Base-by-base conservation (phyloP, 179 eudicot genomes). In the Beta macrorhiza region DNA sequence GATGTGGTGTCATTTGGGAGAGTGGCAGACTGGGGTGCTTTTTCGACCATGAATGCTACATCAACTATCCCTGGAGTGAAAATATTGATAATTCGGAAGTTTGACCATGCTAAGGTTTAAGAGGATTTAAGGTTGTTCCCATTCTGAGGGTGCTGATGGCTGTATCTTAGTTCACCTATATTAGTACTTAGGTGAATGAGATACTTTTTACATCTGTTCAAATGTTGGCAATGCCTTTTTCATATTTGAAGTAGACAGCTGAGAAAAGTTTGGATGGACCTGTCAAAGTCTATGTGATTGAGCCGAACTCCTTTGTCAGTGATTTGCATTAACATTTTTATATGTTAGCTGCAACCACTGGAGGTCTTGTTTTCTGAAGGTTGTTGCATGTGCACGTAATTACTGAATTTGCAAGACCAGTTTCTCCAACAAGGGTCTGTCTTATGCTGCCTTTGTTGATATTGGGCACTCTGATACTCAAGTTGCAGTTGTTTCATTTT, bases 381-480 rank as follows among this genome's bases (percentile, higher is more conserved):
- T 37, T 37, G 42, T 1, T 37, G 42, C 42, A 1, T 37, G 42
- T 37, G 42, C 42, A 37, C 42, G 1, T 37, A 37, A 2, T 37
- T 37, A 37, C 42, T 37, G 42, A 37, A 37, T 37, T 2, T 1
- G 42, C 42, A 37, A 37, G 42, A 37, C 42, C 3, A 37, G 42
- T 37, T 37, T 37, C 42, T 37, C 3, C 4, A 37, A 37, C 42
- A 37, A 37, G 1, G 92, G 89, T 13, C 79, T 85, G 11, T 82
- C 83, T 25, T 74, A 79, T 90, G 91, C 89, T 78, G 94, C 87
- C 74, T 95, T 95, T 88, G 97, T 95, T 22, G 97, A 95, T 82
- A 84, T 95, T 74, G 95, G 97, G 42, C 98, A 92, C 76, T 90
- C 92, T 77, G 98, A 93, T 84, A 93, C 94, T 22, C 98, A 91